A percentile compares a stretch with the other conserved stretches of the same genome.
phyloP scores from a whole-genome alignment of 805 yeast genomes.

The Clavispora santaluciae region DNA sequence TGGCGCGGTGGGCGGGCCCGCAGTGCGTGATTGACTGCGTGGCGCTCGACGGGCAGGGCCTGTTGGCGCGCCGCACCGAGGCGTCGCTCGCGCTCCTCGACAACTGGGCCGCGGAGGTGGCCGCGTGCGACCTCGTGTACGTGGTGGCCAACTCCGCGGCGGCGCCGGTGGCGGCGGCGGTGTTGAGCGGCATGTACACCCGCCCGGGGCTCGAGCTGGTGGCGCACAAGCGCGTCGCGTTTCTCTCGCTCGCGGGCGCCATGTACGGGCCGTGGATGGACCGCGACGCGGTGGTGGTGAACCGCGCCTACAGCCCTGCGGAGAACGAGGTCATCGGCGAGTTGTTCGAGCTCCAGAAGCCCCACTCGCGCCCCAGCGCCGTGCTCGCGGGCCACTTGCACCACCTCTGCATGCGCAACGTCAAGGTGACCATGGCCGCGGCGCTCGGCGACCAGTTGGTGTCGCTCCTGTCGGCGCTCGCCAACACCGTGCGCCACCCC shows the following conservation, averaged over 20 bases:
- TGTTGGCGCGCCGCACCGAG: slow-evolving; percentile 24
- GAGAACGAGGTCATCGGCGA: slow-evolving; percentile 36
- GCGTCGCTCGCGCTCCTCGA: slow-evolving; percentile 21
- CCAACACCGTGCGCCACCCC: slow-evolving; percentile 29
- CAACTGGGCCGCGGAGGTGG: slow-evolving; percentile 30
- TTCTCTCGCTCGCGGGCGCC: slow-evolving; percentile 35
- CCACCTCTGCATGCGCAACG: slow-evolving; percentile 20
- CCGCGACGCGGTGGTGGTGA: slow-evolving; percentile 31
- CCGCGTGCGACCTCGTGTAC: slow-evolving; percentile 28
- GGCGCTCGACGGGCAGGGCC: slow-evolving; percentile 39
- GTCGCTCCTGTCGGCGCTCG: slow-evolving; percentile 31
- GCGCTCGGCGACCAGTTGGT: slow-evolving; percentile 32
- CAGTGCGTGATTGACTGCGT: slow-evolving; percentile 28
- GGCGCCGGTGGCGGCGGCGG: slow-evolving; percentile 26
- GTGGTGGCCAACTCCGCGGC: slow-evolving; percentile 33
- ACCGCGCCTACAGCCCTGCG: slow-evolving; percentile 30
- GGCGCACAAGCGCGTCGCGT: slow-evolving; percentile 21
- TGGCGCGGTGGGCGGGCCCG: slow-evolving; percentile 24
- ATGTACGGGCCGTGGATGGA: slow-evolving; percentile 29
- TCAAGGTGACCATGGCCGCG: slow-evolving; percentile 33
- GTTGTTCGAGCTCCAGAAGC: slow-evolving; percentile 29
- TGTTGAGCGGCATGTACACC: slow-evolving; percentile 21
- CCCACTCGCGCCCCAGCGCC: slow-evolving; percentile 13
- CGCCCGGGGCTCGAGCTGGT: slow-evolving; percentile 1
- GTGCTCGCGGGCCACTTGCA: slow-evolving; percentile 18